Evolutionary conservation across 805 yeast species (phyloP).

Genomic region (Clavispora vitiphila): DNA sequence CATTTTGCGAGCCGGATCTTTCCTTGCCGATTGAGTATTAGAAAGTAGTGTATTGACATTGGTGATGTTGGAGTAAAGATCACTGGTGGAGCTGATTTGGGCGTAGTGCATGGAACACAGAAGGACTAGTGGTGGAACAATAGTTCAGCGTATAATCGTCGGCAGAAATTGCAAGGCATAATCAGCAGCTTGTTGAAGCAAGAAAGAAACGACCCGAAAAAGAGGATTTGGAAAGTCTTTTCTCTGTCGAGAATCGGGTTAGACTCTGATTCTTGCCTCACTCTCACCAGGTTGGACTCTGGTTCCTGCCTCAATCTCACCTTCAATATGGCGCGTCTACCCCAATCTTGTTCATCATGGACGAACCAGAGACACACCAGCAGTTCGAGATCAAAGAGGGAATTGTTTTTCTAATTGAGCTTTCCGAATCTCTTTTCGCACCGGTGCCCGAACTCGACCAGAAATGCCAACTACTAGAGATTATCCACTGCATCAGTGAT

Average conservation of each 20-base stretch:
- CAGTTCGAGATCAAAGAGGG: slow-evolving; percentile 57
- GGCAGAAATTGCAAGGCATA: too few relatives aligned
- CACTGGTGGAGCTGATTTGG: background rate
- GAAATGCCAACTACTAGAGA: slow-evolving; percentile 44
- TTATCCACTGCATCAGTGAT: slow-evolving; percentile 54
- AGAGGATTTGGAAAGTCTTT: too few relatives aligned
- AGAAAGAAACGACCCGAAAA: too few relatives aligned
- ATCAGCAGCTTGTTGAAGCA: too few relatives aligned
- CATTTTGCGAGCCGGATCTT: slow-evolving; percentile 81
- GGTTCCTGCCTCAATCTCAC: too few relatives aligned
- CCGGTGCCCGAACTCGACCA: slow-evolving; percentile 34
- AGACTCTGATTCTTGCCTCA: too few relatives aligned
- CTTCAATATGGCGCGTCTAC: background rate
- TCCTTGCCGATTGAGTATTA: slow-evolving; percentile 92
- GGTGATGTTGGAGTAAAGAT: background rate
- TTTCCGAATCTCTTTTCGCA: slow-evolving; percentile 42
- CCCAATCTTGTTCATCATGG: slow-evolving; percentile 1
- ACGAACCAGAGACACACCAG: slow-evolving; percentile 17
- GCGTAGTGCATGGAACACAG: background rate
- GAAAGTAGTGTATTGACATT: slow-evolving; percentile 77
- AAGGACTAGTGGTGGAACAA: too few relatives aligned
- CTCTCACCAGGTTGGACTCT: too few relatives aligned
- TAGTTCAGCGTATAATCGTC: too few relatives aligned
- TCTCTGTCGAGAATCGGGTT: too few relatives aligned
- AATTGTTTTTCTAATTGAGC: slow-evolving; percentile 56